These are phyloP conservation scores for Sugiyamaella sp. DNA, from an alignment of 1,139 yeast species.

Conservation along the genomic window DNA sequence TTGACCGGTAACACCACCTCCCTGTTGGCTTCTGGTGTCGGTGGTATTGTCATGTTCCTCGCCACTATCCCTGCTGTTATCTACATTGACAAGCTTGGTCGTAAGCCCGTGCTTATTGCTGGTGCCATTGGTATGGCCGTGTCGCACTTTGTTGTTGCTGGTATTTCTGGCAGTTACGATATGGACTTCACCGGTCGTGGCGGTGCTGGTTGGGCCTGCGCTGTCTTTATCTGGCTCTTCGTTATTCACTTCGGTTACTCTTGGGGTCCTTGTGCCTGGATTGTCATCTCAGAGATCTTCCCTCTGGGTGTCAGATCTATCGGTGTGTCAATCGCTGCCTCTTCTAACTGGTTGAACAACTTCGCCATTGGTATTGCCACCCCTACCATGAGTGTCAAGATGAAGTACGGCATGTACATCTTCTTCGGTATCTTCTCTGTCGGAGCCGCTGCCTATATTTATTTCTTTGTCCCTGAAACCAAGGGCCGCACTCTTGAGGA, in stretches of 20 bases:
- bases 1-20: conserved; percentile 41
- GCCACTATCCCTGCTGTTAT: conserved; percentile 49
- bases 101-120: conserved; percentile 50
- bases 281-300: conserved; percentile 59
- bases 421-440: conserved; percentile 65
- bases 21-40: conserved; percentile 58
- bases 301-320: conserved; percentile 60
- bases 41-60: conserved; percentile 52
- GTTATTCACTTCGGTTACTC: conserved; percentile 66
- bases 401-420: conserved; percentile 60
- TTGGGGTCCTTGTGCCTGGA: conserved; percentile 67
- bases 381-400: conserved; percentile 58
- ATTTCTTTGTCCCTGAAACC: conserved; percentile 68
- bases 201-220: conserved; percentile 21
- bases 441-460: conserved; percentile 58
- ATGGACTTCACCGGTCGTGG: conserved; percentile 23
- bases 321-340: conserved; percentile 59
- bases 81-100: conserved; percentile 53
- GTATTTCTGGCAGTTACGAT: conserved; percentile 32
- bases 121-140: conserved; percentile 50
- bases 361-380: conserved; percentile 71
- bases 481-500: conserved; percentile 76
- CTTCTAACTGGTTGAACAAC: conserved; percentile 81
- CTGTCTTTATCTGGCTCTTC: conserved; percentile 45
- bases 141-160: conserved; percentile 41